phyloP scores from a whole-genome alignment of 139 green algal genomes.

The Limnomonas spitsbergensis region DNA sequence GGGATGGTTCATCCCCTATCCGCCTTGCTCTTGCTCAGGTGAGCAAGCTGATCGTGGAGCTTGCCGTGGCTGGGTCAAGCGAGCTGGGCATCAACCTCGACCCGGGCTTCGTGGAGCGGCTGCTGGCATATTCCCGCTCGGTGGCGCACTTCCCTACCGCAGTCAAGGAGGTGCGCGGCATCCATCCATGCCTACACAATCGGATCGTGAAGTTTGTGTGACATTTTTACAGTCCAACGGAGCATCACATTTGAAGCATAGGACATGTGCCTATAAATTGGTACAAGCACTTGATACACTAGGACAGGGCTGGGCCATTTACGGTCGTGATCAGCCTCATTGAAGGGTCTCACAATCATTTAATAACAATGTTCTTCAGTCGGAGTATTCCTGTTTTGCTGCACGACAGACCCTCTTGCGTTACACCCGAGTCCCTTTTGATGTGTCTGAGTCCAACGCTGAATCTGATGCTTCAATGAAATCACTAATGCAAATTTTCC shows the following conservation, averaged over 20 bases:
- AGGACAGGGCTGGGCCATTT: not conserved
- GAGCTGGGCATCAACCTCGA: constrained; percentile 68
- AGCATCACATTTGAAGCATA: not conserved
- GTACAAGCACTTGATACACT: not conserved
- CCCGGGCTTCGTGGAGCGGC: constrained; percentile 63
- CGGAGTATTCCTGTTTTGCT: no score
- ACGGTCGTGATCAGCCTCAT: not conserved
- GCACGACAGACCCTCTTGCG: no score
- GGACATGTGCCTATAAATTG: not conserved
- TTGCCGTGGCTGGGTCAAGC: constrained; percentile 60
- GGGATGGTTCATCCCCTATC: no score
- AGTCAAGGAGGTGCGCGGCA: constrained; percentile 84
- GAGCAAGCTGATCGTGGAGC: constrained; percentile 76
- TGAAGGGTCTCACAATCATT: no score
- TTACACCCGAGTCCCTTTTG: no score
- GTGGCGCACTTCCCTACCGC: constrained; percentile 95
- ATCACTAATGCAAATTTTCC: no score
- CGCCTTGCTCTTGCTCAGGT: no score
- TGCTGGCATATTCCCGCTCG: constrained; percentile 83
- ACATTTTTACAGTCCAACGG: not conserved
- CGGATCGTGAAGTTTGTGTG: not conserved
- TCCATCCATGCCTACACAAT: not conserved
- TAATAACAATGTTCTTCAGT: no score
- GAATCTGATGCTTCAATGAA: no score
- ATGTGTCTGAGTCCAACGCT: no score